Conservation (phyloP, 495 filamentous ascomycete genomes). For the Tuber microsphaerosporum region DNA sequence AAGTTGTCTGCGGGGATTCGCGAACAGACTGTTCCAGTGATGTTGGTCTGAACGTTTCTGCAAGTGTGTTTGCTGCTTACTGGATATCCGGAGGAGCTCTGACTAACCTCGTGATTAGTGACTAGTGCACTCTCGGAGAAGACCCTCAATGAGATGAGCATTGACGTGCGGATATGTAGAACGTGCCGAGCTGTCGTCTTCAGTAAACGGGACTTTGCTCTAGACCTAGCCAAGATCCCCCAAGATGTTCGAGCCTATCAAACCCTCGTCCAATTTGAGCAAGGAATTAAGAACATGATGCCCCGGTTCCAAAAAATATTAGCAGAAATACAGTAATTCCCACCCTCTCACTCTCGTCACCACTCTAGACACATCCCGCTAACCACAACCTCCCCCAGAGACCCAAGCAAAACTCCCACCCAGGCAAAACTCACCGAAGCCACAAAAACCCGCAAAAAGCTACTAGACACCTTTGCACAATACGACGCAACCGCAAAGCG, state of each 20-base stretch:
- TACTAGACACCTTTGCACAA: constrained; percentile 84
- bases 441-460: constrained; percentile 78
- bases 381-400: constrained; percentile 43
- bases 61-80: constrained; percentile 49
- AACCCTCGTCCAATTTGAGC: constrained; percentile 80
- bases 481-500: constrained; percentile 79
- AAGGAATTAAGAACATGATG: constrained; percentile 73
- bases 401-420: constrained; percentile 65
- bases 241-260: constrained; percentile 76
- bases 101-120: constrained; percentile 5
- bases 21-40: constrained; percentile 77
- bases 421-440: constrained; percentile 75
- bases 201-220: constrained; percentile 69
- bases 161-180: constrained; percentile 86
- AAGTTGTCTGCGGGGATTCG: constrained; percentile 83
- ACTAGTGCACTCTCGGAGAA: constrained; percentile 56
- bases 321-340: constrained; percentile 54
- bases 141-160: constrained; percentile 51
- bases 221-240: constrained; percentile 58
- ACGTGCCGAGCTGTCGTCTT: constrained; percentile 83
- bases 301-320: constrained; percentile 83
- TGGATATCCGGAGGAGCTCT: not conserved
- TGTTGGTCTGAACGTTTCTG: constrained; percentile 67
- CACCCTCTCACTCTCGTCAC: constrained; percentile 15
- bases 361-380: constrained; percentile 40